Conservation (phyloP, 2,329 filamentous ascomycete species). For the Pestalotiopsis sp. region DNA sequence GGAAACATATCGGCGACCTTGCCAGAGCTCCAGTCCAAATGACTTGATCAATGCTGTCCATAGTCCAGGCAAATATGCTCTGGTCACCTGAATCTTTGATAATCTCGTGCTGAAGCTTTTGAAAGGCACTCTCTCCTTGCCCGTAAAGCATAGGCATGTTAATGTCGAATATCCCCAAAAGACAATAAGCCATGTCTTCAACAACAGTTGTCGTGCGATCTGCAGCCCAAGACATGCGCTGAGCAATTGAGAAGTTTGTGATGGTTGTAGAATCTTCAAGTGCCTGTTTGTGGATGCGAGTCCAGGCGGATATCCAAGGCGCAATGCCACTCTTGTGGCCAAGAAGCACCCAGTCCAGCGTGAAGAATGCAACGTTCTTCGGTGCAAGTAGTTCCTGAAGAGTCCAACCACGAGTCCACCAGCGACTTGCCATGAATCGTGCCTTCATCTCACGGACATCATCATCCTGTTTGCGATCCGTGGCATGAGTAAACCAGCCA, state of each 20-base stretch:
- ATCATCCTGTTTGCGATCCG: neutral
- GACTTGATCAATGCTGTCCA: no score
- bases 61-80: constrained; percentile 34
- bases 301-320: neutral
- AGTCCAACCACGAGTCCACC: constrained; percentile 32
- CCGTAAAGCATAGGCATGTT: constrained; percentile 48
- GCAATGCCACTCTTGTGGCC: constrained; percentile 11
- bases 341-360: constrained; percentile 18
- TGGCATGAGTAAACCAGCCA: neutral
- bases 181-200: constrained; percentile 47
- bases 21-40: neutral
- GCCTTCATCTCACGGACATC: constrained; percentile 9
- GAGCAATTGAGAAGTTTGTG: constrained; percentile 30
- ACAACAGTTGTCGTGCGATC: constrained; percentile 31
- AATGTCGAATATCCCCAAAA: constrained; percentile 46
- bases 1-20: neutral
- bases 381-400: constrained; percentile 29
- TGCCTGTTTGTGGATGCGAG: constrained; percentile 11
- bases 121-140: constrained; percentile 35
- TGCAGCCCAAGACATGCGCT: constrained; percentile 44
- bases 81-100: constrained; percentile 31
- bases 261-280: constrained; percentile 22
- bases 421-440: constrained; percentile 22
- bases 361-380: constrained; percentile 24
- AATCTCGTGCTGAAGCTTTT: constrained; percentile 38